Evolutionary conservation across 352 stramenopile species (phyloP).

Genomic region (Plasmopara muralis): DNA sequence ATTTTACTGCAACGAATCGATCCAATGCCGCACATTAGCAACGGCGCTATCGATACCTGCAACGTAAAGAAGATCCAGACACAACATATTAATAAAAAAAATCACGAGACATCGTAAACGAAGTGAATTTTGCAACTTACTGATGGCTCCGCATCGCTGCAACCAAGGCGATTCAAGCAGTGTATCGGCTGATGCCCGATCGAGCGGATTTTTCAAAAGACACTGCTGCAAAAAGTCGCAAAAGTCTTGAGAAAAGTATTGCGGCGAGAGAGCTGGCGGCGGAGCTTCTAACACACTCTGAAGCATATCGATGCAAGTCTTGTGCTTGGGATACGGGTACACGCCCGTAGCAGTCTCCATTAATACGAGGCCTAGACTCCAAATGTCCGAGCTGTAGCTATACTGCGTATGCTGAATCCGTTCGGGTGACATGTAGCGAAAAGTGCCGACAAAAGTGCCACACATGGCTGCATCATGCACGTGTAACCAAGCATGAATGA

Average conservation of each 20-base stretch:
- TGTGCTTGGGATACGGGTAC: conserved; percentile 83
- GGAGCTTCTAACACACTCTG: conserved; percentile 69
- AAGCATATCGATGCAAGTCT: conserved; percentile 81
- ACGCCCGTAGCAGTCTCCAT: conserved; percentile 88
- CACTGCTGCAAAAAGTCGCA: conserved; percentile 62
- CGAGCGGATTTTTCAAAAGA: conserved; percentile 57
- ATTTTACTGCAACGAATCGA: conserved; percentile 54
- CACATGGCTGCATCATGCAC: conserved; percentile 71
- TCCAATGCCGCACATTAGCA: conserved; percentile 61
- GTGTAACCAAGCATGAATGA: conserved; percentile 6
- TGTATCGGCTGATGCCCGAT: conserved; percentile 52
- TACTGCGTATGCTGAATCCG: conserved; percentile 86
- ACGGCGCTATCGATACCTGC: conserved; percentile 28
- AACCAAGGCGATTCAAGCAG: conserved; percentile 73
- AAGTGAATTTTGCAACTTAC: conserved; percentile 31
- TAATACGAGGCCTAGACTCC: conserved; percentile 88
- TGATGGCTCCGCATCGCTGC: conserved; percentile 50
- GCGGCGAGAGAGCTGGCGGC: conserved; percentile 51
- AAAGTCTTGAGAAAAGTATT: conserved; percentile 70
- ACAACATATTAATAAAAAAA: conserved; percentile 18
- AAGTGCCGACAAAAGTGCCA: conserved; percentile 91
- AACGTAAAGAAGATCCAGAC: background rate
- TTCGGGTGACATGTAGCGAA: conserved; percentile 91
- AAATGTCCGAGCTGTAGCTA: conserved; percentile 89
- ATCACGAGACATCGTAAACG: background rate